Percentiles rank a stretch among this genome's conserved stretches.
These are phyloP conservation scores for Pichia membranifaciens DNA, from an alignment of 805 yeast genomes.

Conservation along the genomic window DNA sequence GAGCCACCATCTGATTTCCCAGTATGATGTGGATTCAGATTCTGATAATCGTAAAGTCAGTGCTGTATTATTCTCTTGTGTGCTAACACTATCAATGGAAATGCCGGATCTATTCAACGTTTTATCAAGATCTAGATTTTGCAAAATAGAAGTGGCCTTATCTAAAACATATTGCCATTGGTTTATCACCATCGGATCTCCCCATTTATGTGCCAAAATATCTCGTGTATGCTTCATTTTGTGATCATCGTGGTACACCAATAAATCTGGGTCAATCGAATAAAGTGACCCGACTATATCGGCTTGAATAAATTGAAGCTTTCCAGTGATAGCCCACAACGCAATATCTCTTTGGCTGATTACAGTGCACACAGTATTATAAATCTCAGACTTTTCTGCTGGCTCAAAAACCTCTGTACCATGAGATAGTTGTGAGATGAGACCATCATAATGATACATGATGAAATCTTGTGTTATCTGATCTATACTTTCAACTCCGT, in stretches of 20 bases:
- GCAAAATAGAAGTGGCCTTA: slow-evolving; percentile 5
- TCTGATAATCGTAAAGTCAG: not conserved
- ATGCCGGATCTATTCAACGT: not conserved
- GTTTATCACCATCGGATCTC: not conserved
- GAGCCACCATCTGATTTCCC: slow-evolving; percentile 28
- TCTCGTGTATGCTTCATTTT: not conserved
- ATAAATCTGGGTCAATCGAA: slow-evolving; percentile 3
- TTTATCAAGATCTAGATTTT: not conserved
- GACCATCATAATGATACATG: slow-evolving; percentile 1
- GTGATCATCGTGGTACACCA: not conserved
- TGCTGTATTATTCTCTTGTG: slow-evolving; percentile 10
- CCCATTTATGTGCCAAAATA: slow-evolving; percentile 1
- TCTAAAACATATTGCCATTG: slow-evolving; percentile 6
- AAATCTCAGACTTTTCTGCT: not conserved
- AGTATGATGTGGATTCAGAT: slow-evolving; percentile 17
- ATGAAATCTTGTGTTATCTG: slow-evolving; percentile 7
- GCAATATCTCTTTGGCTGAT: slow-evolving; percentile 1
- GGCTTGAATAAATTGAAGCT: slow-evolving; percentile 1
- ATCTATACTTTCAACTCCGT: not conserved
- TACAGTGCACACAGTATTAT: not conserved
- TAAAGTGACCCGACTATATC: slow-evolving; percentile 6
- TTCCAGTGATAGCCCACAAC: slow-evolving; percentile 4
- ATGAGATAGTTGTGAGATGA: not conserved
- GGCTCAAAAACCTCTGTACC: not conserved
- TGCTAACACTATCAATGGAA: slow-evolving; percentile 16